Percentiles rank a stretch among this genome's conserved stretches.
Evolutionary conservation across 768 basidiomycete genomes (phyloP).

Genomic region (Mycena indigotica): DNA sequence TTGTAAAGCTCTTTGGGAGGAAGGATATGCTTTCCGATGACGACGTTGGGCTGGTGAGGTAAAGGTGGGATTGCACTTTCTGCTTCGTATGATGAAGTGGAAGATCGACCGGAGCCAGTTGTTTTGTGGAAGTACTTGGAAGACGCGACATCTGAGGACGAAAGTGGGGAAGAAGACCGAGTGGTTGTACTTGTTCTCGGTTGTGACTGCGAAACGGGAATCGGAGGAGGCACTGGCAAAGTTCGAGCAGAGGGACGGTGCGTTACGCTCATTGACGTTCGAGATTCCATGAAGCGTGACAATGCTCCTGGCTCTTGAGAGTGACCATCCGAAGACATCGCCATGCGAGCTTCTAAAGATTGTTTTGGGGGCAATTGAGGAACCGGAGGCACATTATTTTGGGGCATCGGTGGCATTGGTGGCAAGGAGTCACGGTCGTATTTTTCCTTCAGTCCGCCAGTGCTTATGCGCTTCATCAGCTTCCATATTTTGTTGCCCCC

Average conservation of each 20-base stretch:
- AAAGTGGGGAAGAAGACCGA: conserved; percentile 62
- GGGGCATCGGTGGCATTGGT: conserved; percentile 17
- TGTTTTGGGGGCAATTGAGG: conserved; percentile 48
- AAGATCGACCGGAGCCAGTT: conserved; percentile 52
- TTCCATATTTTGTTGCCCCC: conserved; percentile 61
- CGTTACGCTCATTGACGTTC: conserved; percentile 24
- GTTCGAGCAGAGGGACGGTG: conserved; percentile 9
- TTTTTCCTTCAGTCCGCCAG: conserved; percentile 62
- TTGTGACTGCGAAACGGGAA: conserved; percentile 17
- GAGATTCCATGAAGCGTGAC: conserved; percentile 27
- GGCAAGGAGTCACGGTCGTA: conserved; percentile 30
- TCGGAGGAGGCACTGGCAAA: conserved; percentile 20
- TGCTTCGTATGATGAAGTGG: conserved; percentile 57
- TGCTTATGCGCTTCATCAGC: conserved; percentile 70
- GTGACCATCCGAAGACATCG: conserved; percentile 23
- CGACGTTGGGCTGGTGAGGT: conserved; percentile 35
- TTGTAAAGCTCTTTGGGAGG: conserved; percentile 57
- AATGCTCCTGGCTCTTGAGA: conserved; percentile 17
- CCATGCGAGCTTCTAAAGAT: conserved; percentile 6
- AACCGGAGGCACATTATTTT: conserved; percentile 14
- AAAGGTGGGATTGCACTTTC: conserved; percentile 41
- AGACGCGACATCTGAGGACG: conserved; percentile 60
- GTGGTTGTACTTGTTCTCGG: conserved; percentile 52
- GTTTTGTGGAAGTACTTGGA: conserved; percentile 51
- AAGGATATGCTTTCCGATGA: conserved; percentile 51